Percentiles rank a stretch among this genome's conserved stretches.
Conservation (phyloP, 1,284 basidiomycete species). For the Abortiporus biennis region DNA sequence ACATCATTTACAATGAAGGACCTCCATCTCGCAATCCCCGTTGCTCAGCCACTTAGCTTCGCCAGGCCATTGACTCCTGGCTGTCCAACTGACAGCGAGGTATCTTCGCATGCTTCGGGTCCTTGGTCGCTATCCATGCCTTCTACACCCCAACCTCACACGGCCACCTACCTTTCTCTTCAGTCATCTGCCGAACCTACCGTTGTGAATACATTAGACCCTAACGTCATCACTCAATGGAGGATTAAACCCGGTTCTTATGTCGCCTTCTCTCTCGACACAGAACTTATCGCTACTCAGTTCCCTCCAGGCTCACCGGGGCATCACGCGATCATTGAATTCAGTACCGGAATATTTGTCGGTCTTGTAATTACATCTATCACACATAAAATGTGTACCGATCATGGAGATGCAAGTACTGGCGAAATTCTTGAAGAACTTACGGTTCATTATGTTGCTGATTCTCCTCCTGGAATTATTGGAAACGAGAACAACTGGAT, state of each 20-base stretch:
- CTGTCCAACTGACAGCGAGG: slow-evolving; percentile 5
- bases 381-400: not conserved
- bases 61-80: slow-evolving; percentile 3
- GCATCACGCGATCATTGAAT: slow-evolving; percentile 5
- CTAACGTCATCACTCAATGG: not conserved
- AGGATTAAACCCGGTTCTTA: slow-evolving; percentile 14
- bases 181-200: not conserved
- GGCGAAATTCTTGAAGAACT: slow-evolving; percentile 13
- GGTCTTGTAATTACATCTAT: slow-evolving; percentile 18
- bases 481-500: slow-evolving; percentile 8
- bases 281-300: slow-evolving; percentile 5
- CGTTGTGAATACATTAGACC: not conserved
- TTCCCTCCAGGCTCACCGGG: not conserved
- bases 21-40: slow-evolving; percentile 3
- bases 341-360: slow-evolving; percentile 14
- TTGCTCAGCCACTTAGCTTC: slow-evolving; percentile 1
- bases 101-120: not conserved
- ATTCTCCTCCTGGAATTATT: slow-evolving; percentile 5
- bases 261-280: slow-evolving; percentile 18
- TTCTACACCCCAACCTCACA: not conserved
- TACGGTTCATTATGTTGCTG: slow-evolving; percentile 12
- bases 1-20: not conserved
- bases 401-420: slow-evolving; percentile 2
- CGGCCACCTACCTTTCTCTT: not conserved
- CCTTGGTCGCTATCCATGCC: not conserved